Conservation (phyloP, 305 asterid genomes). For the Fraxinus platypoda region DNA sequence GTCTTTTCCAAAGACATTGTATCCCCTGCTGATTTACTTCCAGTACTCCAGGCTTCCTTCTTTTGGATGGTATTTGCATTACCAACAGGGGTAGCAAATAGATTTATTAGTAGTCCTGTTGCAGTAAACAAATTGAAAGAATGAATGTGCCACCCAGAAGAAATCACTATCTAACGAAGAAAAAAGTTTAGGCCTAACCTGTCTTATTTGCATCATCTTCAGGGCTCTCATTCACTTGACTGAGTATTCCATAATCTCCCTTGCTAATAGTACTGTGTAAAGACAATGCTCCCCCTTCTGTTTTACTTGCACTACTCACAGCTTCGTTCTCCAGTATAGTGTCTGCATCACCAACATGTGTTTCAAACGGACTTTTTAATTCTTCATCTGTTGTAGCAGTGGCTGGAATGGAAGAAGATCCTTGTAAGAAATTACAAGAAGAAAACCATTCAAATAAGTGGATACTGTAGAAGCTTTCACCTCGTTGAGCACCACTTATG, state of each 20-base stretch:
- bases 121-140: background rate
- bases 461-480: background rate
- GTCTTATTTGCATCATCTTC: background rate
- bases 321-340: constrained; percentile 15
- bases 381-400: constrained; percentile 25
- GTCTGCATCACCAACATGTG: constrained; percentile 20
- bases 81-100: constrained; percentile 2
- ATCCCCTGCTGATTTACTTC: constrained; percentile 17
- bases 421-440: constrained; percentile 1
- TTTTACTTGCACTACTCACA: constrained; percentile 30
- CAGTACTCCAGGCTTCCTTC: constrained; percentile 2
- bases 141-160: background rate
- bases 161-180: background rate
- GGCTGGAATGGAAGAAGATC: background rate
- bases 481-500: background rate
- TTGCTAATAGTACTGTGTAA: background rate
- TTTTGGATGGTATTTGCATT: background rate
- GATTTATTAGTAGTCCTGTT: background rate
- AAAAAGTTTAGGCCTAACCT: background rate
- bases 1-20: constrained; percentile 1
- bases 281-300: constrained; percentile 13
- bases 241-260: background rate
- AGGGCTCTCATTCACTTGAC: constrained; percentile 15
- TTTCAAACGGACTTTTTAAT: constrained; percentile 26
- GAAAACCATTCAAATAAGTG: background rate